Conservation (phyloP, 192 early-diverging fungal species). For the Coemansia sp. region DNA sequence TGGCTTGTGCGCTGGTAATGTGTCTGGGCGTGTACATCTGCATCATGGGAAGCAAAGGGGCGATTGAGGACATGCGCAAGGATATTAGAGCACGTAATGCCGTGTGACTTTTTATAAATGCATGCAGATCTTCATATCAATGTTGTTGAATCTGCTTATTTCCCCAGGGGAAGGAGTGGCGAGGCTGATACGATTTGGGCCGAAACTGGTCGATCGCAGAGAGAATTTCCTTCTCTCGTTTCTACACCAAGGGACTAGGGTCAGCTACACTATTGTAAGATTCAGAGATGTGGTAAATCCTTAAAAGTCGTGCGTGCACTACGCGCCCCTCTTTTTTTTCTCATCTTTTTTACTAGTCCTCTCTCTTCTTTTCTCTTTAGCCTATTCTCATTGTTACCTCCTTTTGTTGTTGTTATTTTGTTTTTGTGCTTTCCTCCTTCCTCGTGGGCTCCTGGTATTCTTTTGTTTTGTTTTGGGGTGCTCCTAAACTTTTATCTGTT, state of each 20-base stretch:
- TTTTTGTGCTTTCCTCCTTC: background rate
- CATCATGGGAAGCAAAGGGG: slow-evolving; percentile 37
- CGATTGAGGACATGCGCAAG: slow-evolving; percentile 28
- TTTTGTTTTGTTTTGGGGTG: background rate
- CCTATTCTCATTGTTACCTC: background rate
- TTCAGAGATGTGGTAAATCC: background rate
- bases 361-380: background rate
- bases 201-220: no score
- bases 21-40: slow-evolving; percentile 30
- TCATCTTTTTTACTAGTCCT: background rate
- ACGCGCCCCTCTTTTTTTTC: background rate
- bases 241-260: no score
- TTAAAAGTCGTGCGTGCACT: background rate
- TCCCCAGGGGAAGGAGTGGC: no score
- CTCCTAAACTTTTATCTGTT: background rate
- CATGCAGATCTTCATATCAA: no score
- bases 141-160: no score
- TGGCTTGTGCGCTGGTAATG: slow-evolving; percentile 60
- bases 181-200: no score
- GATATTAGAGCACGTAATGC: slow-evolving; percentile 9
- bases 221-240: no score
- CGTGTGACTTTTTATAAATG: background rate
- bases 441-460: background rate
- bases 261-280: no score
- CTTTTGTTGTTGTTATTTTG: slow-evolving; percentile 2